Evolutionary conservation across 495 filamentous ascomycete genomes (phyloP), one percentile per base, ranked within the genome.

Genomic region (Tuber melanosporum): DNA sequence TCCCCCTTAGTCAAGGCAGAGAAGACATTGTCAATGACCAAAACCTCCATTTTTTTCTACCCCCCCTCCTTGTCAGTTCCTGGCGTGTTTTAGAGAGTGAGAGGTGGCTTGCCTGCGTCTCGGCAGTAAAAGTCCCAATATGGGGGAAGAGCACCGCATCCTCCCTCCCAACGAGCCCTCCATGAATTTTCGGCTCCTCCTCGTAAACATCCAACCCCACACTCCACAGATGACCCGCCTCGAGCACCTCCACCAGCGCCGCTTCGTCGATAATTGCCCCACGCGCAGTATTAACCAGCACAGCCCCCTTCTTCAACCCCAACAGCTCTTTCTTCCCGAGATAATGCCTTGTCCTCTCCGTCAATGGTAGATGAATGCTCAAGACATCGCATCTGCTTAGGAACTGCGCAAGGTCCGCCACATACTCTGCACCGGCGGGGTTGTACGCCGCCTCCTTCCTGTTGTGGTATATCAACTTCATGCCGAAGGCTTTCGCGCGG

Each of bases 381-480:
- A 93, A 83, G 46, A 93, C 87, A 85, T 93, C 91, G 82, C 89
- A 89, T 66, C 76, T 84, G 26, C 81, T 79, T 71, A 92, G 79
- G 76, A 92, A 83, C 77, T 91, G 87, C 41, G 91, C 88, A 77
- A 92, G 70, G 46, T 62, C 46, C 9, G 73, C 69, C 15, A 82
- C 75, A 39, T 81, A 81, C 17, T 46, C 69, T 32, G 80, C 80
- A 1, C 73, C 72, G 15, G 72, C 94, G 85, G 92, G 91, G 89
- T 99, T 95, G 81, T 90, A 87, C 87, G 95, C 93, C 75, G 92
- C 83, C 73, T 86, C 87, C 83, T 97, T 95, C 89, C 98, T 97
- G 88, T 99, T 95, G 85, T 93, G 98, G 91, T 99, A 99, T 70
- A 99, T 89, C 42, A 98, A 88, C 88, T 97, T 95, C 92, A 98